Evolutionary conservation across 805 yeast species (phyloP), one percentile per base, ranked within the genome.

Genomic region (Wickerhamiella nectarea): DNA sequence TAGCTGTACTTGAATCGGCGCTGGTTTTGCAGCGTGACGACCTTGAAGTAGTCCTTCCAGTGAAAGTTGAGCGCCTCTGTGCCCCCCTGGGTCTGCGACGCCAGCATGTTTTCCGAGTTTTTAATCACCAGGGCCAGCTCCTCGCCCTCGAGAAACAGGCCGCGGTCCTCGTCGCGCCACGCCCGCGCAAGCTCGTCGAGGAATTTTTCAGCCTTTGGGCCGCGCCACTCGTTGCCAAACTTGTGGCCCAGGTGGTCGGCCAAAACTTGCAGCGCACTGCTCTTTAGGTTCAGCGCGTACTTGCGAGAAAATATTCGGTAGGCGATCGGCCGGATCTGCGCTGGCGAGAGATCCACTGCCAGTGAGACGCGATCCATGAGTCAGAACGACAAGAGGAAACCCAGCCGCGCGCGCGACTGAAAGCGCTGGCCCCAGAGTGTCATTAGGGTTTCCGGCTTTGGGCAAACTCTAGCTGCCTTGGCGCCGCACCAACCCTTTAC

Each of bases 161-260:
- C 95, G 36, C 89, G 67, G 45, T 84, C 94, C 55, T 86, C 94
- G 38, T 75, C 81, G 54, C 85, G 86, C 97, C 97, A 89, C 3
- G 73, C 52, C 31, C 71, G 67, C 2, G 93, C 95, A 14, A 89
- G 70, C 7, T 76, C 78, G 55, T 91, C 97, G 19, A 89, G 57
- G 51, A 76, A 72, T 42, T 65, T 59, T 53, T 78, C 81, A 1
- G 84, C 68, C 46, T 69, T 67, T 0, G 74, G 65, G 8, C 80
- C 73, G 53, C 82, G 72, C 97, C 98, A 89, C 40, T 85, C 86
- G 6, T 72, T 73, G 9, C 97, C 97, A 60, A 78, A 87, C 36
- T 71, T 70, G 34, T 67, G 68, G 2, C 96, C 91, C 20, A 91
- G 68, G 43, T 75, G 71, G n/a, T 75, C 76, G 1, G 95, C 82